Conservation (phyloP, 2,329 filamentous ascomycete species). For the Sporothrix inflata region DNA sequence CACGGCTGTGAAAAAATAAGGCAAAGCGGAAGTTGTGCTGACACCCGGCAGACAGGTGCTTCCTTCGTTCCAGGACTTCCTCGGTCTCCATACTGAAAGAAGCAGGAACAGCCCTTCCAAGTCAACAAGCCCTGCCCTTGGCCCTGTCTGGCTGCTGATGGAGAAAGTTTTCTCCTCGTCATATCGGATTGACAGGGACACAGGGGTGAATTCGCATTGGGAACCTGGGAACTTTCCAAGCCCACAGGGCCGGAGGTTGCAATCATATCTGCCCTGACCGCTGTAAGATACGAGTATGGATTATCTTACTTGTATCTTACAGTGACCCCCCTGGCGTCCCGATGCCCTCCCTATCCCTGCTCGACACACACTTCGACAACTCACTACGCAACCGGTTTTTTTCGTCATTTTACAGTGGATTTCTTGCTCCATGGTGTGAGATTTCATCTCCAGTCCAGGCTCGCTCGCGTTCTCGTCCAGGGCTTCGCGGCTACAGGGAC, state of each 20-base stretch:
- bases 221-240: too few species aligned
- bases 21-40: background rate
- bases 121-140: background rate
- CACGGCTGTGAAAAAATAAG: background rate
- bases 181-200: too few species aligned
- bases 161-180: too few species aligned
- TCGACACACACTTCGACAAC: background rate
- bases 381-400: constrained; percentile 2
- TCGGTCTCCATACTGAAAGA: constrained; percentile 15
- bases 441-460: background rate
- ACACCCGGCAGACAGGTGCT: background rate
- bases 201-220: too few species aligned
- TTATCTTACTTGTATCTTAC: too few species aligned
- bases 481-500: background rate
- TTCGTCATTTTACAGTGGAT: constrained; percentile 11
- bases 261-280: too few species aligned
- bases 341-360: background rate
- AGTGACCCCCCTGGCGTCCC: background rate
- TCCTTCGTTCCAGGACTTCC: background rate
- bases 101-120: background rate
- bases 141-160: background rate
- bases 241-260: background rate
- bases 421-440: background rate
- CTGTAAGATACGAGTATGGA: too few species aligned
- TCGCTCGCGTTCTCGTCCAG: background rate